phyloP scores from a whole-genome alignment of 805 yeast genomes.

The Schwanniomyces sp. region DNA sequence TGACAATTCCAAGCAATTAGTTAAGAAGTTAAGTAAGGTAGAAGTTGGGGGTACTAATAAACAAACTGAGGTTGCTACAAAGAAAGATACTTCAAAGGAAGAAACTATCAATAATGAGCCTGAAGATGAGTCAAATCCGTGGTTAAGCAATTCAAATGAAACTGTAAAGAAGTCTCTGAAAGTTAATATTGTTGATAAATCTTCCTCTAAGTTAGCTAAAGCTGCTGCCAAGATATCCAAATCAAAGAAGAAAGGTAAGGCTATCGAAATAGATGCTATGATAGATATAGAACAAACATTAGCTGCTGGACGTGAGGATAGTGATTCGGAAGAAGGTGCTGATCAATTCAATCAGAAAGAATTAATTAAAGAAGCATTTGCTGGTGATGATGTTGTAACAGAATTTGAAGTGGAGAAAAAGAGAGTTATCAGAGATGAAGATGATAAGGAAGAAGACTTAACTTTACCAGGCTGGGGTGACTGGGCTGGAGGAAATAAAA shows the following conservation, averaged over 20 bases:
- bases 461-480: constrained; percentile 98
- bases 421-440: constrained; percentile 69
- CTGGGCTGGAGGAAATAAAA: constrained; percentile 75
- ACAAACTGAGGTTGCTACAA: constrained; percentile 7
- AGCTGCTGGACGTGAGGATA: constrained; percentile 45
- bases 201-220: constrained; percentile 37
- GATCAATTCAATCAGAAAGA: constrained; percentile 75
- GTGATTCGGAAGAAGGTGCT: constrained; percentile 35
- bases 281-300: constrained; percentile 58
- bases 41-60: constrained; percentile 13
- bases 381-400: constrained; percentile 90
- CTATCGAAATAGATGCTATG: constrained; percentile 37
- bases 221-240: constrained; percentile 41
- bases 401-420: constrained; percentile 81
- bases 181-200: constrained; percentile 29
- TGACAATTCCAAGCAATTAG: constrained; percentile 51
- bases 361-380: constrained; percentile 87
- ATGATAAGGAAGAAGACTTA: constrained; percentile 79
- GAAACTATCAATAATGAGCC: constrained; percentile 10
- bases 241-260: constrained; percentile 28
- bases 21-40: constrained; percentile 34
- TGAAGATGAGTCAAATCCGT: constrained; percentile 31
- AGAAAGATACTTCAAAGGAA: constrained; percentile 8
- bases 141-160: constrained; percentile 24
- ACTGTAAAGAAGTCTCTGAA: constrained; percentile 30